These are phyloP conservation scores for Podospora comata DNA, from an alignment of 495 filamentous ascomycete species.

Conservation along the genomic window DNA sequence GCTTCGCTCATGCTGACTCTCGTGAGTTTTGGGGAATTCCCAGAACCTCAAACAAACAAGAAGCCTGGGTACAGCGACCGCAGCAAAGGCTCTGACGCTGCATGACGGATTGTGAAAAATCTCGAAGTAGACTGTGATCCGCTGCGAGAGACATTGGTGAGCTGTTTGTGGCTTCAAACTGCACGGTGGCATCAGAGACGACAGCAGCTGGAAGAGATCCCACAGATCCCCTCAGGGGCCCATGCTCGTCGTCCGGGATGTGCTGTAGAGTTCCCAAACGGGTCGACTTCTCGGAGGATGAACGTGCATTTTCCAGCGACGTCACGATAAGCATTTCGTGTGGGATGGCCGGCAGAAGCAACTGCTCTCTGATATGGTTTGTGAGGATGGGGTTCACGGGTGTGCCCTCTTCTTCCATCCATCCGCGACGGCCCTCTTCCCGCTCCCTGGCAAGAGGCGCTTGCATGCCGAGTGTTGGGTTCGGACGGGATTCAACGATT, in stretches of 20 bases:
- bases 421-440: conserved; percentile 15
- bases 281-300: not conserved
- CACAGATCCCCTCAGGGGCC: not conserved
- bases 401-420: not conserved
- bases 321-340: not conserved
- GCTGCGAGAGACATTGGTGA: not conserved
- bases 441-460: conserved; percentile 4
- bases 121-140: not conserved
- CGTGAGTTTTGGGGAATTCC: not conserved
- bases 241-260: not conserved
- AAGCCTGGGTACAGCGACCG: not conserved
- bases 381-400: not conserved
- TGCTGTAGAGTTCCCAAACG: not conserved
- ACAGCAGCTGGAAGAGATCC: not conserved
- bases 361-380: not conserved
- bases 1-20: conserved; percentile 8
- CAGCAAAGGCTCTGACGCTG: not conserved
- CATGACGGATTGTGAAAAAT: not conserved
- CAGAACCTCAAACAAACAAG: not conserved
- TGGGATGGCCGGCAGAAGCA: not conserved
- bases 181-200: not conserved
- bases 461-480: not conserved
- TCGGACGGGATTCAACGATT: not conserved
- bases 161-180: not conserved
- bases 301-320: not conserved